phyloP scores from a whole-genome alignment of 2,329 filamentous ascomycete species.

The Gnomoniopsis sp. region DNA sequence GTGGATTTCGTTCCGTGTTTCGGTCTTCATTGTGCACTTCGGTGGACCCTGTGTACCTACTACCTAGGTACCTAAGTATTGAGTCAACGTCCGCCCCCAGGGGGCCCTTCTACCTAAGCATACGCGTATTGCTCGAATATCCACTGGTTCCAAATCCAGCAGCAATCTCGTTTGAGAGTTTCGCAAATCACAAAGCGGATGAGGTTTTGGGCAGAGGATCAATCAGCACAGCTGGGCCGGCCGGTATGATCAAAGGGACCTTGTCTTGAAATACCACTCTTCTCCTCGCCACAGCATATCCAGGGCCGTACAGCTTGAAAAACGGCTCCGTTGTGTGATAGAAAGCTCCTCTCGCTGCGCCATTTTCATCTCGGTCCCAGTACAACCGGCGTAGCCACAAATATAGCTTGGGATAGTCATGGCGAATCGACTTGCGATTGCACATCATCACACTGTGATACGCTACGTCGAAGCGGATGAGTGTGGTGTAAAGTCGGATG shows the following conservation, averaged over 20 bases:
- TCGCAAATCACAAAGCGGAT: no score
- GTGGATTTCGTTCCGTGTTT: no score
- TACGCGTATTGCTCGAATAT: no score
- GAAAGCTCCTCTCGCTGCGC: conserved; percentile 53
- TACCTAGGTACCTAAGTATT: no score
- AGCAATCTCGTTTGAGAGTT: no score
- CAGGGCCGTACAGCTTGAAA: conserved; percentile 27
- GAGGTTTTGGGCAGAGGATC: conserved; percentile 20
- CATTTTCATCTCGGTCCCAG: conserved; percentile 51
- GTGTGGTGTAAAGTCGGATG: conserved; percentile 63
- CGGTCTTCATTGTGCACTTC: no score
- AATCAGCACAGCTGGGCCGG: conserved; percentile 24
- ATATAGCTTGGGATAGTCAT: conserved; percentile 65
- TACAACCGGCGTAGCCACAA: conserved; percentile 67
- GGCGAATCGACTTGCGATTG: conserved; percentile 59
- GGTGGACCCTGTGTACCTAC: no score
- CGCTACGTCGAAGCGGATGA: conserved; percentile 65
- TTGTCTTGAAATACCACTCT: conserved; percentile 26
- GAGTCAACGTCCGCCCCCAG: no score
- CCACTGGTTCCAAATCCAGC: no score
- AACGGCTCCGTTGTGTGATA: conserved; percentile 63
- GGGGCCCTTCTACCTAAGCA: no score
- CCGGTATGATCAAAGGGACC: conserved; percentile 28
- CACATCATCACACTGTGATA: conserved; percentile 66
- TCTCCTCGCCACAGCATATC: conserved; percentile 26